Evolutionary conservation across 1,284 basidiomycete species (phyloP), one percentile per base, ranked within the genome.

Genomic region (Cutaneotrichosporon cavernicola): DNA sequence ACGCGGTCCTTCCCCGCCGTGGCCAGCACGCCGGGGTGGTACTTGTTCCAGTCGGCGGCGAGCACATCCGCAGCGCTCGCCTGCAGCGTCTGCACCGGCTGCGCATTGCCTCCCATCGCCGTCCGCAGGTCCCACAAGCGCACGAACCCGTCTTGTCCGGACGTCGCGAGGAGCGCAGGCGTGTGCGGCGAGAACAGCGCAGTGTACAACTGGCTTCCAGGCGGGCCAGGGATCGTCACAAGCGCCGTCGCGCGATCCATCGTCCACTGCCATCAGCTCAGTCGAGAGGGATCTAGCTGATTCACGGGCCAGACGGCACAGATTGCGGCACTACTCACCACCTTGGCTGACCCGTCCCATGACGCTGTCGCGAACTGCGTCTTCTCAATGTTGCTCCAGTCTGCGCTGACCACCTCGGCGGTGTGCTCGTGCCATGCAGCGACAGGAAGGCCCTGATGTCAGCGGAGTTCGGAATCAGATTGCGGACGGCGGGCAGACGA

Each of bases 381-480:
- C 79, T 99, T 99, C 71, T 90, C 88, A 65, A 97, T 81, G 78
- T 97, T 98, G 69, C 90, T 95, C 96, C 96, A 99, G 79, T 99
- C 92, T 13, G 97, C 86, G n/a, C 90, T 90, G 81, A 92, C 95
- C 7, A 94, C 91, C 76, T 99, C 96, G 52, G 89, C 86, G 7
- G 87, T 86, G 77, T 99, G 96, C 80, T 98, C 96, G 70, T 91
- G 88, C 95, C 95, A 99, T 58, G 87, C 87, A 63, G 88, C 87
- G 64, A 98, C 90, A 0, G 96, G 96, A 1, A 73, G 69, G 7
- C 71, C 73, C 73, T 80, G 61, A n/a, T 34, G 21, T 62, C 55
- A 53, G 38, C 32, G n/a, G 30, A 51, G 30, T 26, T 22, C 34
- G 34, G 34, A 5, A 16, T 47, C 26, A 26, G 26, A 26, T 26